These are phyloP conservation scores for Rasamsonia emersonii DNA, from an alignment of 2,329 filamentous ascomycete species.

Conservation along the genomic window DNA sequence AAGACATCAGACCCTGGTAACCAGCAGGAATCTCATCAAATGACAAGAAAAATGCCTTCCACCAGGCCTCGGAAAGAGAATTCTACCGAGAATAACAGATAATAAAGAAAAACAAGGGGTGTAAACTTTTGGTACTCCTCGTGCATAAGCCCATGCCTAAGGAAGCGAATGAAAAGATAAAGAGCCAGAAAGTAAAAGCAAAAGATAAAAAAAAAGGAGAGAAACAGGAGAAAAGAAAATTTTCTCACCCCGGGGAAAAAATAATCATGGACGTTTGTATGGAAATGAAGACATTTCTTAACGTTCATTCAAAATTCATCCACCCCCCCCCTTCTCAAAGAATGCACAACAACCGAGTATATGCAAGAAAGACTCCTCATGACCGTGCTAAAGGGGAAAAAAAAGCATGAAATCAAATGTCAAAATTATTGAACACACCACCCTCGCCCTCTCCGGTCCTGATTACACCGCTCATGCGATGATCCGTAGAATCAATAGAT, in stretches of 20 bases:
- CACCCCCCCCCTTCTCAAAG: constrained; percentile 4
- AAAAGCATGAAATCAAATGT: constrained; percentile 35
- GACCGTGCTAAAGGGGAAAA: no score
- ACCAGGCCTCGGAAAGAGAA: no score
- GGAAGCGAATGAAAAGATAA: no score
- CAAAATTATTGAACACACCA: constrained; percentile 37
- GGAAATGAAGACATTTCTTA: constrained; percentile 2
- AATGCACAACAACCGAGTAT: constrained; percentile 9
- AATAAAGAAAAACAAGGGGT: no score
- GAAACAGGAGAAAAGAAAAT: no score
- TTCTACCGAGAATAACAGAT: no score
- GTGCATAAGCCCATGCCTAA: no score
- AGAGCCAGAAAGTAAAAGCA: constrained; percentile 1
- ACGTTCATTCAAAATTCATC: constrained; percentile 1
- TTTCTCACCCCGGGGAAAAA: no score
- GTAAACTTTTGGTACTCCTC: no score
- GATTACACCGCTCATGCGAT: constrained; percentile 38
- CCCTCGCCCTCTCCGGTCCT: constrained; percentile 31
- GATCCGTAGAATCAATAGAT: constrained; percentile 23
- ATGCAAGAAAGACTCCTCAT: constrained; percentile 26
- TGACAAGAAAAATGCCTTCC: constrained; percentile 1
- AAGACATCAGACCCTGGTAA: constrained; percentile 1
- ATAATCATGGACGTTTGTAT: not conserved
- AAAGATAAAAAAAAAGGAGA: no score
- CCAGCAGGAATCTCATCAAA: constrained; percentile 3